Evolutionary conservation across 2,329 filamentous ascomycete species (phyloP).

Genomic region (Claviceps monticola): DNA sequence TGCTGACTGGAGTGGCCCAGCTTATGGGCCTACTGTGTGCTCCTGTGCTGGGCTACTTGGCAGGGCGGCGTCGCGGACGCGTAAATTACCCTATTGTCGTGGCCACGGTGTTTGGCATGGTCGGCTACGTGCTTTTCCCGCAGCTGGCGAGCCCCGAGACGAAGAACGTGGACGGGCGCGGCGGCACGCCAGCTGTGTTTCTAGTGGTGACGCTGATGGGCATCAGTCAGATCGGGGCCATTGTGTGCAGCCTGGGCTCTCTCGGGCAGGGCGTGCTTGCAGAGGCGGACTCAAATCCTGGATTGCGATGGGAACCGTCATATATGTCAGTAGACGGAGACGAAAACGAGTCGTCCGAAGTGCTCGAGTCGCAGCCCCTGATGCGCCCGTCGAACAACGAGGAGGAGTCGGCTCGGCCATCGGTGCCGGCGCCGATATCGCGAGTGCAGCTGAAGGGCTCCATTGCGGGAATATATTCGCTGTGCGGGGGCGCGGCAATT

Average conservation of each 20-base stretch:
- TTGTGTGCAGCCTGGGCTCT: slow-evolving; percentile 87
- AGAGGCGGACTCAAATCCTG: slow-evolving; percentile 25
- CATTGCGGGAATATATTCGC: slow-evolving; percentile 86
- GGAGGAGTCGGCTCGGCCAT: slow-evolving; percentile 6
- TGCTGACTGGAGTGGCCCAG: slow-evolving; percentile 80
- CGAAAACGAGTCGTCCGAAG: slow-evolving; percentile 25
- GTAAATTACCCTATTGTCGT: slow-evolving; percentile 63
- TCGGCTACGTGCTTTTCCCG: slow-evolving; percentile 67
- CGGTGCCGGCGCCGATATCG: slow-evolving; percentile 19
- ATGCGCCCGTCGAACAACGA: slow-evolving; percentile 18
- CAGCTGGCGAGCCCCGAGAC: slow-evolving; percentile 65
- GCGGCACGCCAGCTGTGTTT: slow-evolving; percentile 57
- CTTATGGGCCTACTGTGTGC: slow-evolving; percentile 73
- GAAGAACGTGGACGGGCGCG: slow-evolving; percentile 45
- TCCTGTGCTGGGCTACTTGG: slow-evolving; percentile 74
- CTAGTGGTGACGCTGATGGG: slow-evolving; percentile 69
- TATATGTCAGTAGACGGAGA: slow-evolving; percentile 14
- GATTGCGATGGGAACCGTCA: slow-evolving; percentile 12
- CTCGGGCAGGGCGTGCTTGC: slow-evolving; percentile 67
- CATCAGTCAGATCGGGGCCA: slow-evolving; percentile 88
- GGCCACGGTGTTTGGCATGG: slow-evolving; percentile 58
- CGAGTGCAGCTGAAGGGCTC: slow-evolving; percentile 67
- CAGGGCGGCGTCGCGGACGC: slow-evolving; percentile 44
- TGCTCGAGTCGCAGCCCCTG: slow-evolving; percentile 24
- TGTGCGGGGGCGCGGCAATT: slow-evolving; percentile 82